phyloP scores from a whole-genome alignment of 495 filamentous ascomycete species.

The Neurospora sp. region DNA sequence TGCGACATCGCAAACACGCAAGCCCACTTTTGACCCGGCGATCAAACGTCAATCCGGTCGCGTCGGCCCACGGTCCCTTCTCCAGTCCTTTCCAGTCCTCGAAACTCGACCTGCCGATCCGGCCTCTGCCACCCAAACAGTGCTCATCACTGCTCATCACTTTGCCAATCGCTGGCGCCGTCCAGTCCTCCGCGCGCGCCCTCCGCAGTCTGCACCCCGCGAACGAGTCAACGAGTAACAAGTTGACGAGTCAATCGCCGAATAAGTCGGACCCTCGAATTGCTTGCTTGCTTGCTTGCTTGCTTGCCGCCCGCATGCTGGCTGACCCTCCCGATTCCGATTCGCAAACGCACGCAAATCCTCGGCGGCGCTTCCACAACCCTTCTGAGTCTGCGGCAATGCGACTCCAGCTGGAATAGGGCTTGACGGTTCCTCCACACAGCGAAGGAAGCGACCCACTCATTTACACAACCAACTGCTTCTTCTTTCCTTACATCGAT shows the following conservation, averaged over 20 bases:
- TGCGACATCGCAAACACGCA: background rate
- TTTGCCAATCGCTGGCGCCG: background rate
- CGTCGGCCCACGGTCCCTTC: background rate
- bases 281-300: background rate
- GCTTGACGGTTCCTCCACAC: background rate
- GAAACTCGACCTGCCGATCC: background rate
- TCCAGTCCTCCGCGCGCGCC: background rate
- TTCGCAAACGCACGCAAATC: background rate
- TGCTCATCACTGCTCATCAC: background rate
- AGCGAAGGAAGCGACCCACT: background rate
- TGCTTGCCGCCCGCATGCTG: background rate
- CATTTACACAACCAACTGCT: background rate
- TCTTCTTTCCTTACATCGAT: constrained; percentile 5
- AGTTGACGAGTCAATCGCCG: background rate
- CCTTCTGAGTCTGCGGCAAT: background rate
- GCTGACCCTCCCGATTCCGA: background rate
- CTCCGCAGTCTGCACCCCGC: background rate
- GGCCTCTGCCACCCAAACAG: background rate
- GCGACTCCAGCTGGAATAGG: background rate
- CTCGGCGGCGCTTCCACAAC: background rate
- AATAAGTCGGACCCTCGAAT: background rate
- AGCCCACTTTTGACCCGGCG: background rate
- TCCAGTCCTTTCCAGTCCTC: background rate
- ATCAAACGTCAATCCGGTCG: background rate
- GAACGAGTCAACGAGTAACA: background rate